These are phyloP conservation scores for Ogataea corticis DNA, from an alignment of 805 yeast genomes.

Conservation along the genomic window DNA sequence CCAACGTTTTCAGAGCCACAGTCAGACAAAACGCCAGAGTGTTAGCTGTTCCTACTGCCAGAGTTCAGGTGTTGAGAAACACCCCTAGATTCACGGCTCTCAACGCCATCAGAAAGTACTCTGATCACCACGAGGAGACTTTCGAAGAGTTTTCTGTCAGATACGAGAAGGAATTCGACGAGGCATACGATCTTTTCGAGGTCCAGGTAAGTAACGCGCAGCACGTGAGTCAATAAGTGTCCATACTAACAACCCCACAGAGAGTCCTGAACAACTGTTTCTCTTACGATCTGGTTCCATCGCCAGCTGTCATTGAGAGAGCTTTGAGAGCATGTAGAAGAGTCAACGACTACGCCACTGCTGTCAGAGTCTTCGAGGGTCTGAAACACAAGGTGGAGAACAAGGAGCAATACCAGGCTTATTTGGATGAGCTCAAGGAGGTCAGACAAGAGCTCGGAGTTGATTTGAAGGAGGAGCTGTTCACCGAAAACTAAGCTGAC, in stretches of 20 bases:
- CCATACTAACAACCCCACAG: conserved; percentile 37
- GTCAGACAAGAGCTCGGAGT: conserved; percentile 91
- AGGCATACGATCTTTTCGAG: conserved; percentile 84
- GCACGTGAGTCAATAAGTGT: conserved; percentile 28
- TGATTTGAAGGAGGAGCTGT: conserved; percentile 89
- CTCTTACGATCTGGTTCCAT: conserved; percentile 97
- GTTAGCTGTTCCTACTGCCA: conserved; percentile 22
- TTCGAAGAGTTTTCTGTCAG: conserved; percentile 90
- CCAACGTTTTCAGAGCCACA: conserved; percentile 36
- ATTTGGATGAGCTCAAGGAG: conserved; percentile 90
- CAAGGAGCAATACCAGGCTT: conserved; percentile 91
- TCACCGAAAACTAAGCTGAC: conserved; percentile 32
- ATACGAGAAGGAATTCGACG: conserved; percentile 94
- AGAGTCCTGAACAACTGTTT: conserved; percentile 97
- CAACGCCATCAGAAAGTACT: conserved; percentile 58
- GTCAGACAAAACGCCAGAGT: conserved; percentile 36
- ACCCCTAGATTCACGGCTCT: conserved; percentile 23
- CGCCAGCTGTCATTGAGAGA: conserved; percentile 92
- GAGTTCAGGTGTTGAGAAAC: conserved; percentile 17
- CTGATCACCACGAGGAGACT: conserved; percentile 79
- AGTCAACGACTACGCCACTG: conserved; percentile 98
- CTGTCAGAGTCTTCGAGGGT: conserved; percentile 97
- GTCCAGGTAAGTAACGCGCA: conserved; percentile 46
- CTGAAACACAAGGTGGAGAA: conserved; percentile 94
- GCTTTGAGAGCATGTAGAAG: conserved; percentile 98